phyloP scores from a whole-genome alignment of 345 rosid species.

The Eucalyptus dawsonii region DNA sequence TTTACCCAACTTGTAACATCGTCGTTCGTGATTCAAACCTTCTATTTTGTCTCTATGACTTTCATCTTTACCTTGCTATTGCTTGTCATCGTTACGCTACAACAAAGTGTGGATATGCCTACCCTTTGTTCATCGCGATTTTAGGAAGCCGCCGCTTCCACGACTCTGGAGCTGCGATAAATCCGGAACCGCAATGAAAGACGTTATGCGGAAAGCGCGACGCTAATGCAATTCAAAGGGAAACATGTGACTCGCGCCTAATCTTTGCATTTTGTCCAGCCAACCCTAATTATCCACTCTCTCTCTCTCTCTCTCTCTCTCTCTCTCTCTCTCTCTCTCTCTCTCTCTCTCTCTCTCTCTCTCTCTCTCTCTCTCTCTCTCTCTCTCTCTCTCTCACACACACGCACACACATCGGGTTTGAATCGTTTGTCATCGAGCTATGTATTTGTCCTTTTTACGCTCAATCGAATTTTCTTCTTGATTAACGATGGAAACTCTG shows the following conservation, averaged over 20 bases:
- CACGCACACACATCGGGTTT: background rate
- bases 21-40: background rate
- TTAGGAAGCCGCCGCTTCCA: background rate
- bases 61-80: background rate
- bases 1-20: background rate
- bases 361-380: background rate
- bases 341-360: background rate
- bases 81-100: background rate
- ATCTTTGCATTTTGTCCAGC: background rate
- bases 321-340: background rate
- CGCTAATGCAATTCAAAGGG: background rate
- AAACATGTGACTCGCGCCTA: background rate
- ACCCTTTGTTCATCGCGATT: background rate
- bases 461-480: background rate
- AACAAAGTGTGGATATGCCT: background rate
- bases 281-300: background rate
- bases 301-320: background rate
- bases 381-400: background rate
- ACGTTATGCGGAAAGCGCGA: background rate
- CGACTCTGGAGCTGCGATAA: background rate
- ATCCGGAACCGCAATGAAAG: background rate
- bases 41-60: background rate
- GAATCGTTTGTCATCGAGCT: background rate
- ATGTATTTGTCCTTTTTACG: background rate
- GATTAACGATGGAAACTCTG: background rate